Conservation (phyloP, 208 protist genomes). For the Wallacemonas collosoma region DNA sequence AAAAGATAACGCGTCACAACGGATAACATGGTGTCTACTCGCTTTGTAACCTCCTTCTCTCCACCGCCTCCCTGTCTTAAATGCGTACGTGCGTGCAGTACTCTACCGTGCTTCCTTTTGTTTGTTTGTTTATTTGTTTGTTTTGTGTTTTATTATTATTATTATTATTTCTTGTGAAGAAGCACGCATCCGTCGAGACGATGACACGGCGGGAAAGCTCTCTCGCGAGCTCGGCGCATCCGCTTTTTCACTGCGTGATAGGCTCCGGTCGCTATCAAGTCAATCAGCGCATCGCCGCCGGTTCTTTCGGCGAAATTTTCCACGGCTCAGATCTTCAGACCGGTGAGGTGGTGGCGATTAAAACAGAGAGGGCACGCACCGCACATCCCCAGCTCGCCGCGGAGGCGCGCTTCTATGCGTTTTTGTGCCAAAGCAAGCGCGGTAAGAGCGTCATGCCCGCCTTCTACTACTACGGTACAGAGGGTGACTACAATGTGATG, state of each 20-base stretch:
- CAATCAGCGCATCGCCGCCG: slow-evolving; percentile 97
- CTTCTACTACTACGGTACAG: slow-evolving; percentile 88
- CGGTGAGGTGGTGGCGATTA: slow-evolving; percentile 89
- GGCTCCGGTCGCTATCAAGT: slow-evolving; percentile 93
- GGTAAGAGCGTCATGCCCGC: slow-evolving; percentile 85
- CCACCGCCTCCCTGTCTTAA: no score
- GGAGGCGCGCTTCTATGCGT: slow-evolving; percentile 90
- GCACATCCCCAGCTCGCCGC: slow-evolving; percentile 93
- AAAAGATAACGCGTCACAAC: no score
- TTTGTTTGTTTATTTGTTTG: no score
- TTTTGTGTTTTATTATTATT: no score
- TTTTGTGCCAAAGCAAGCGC: slow-evolving; percentile 70
- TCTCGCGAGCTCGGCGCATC: slow-evolving; percentile 10
- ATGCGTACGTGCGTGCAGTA: no score
- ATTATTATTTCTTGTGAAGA: neutral
- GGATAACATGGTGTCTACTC: no score
- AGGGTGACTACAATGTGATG: slow-evolving; percentile 94
- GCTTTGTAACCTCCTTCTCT: no score
- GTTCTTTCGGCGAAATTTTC: slow-evolving; percentile 94
- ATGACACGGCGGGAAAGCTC: slow-evolving; percentile 5
- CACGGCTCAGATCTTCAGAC: slow-evolving; percentile 90
- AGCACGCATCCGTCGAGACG: neutral
- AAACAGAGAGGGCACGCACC: slow-evolving; percentile 90
- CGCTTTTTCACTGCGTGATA: neutral
- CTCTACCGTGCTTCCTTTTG: no score